phyloP scores from a whole-genome alignment of 345 rosid genomes.

The Adansonia digitata region DNA sequence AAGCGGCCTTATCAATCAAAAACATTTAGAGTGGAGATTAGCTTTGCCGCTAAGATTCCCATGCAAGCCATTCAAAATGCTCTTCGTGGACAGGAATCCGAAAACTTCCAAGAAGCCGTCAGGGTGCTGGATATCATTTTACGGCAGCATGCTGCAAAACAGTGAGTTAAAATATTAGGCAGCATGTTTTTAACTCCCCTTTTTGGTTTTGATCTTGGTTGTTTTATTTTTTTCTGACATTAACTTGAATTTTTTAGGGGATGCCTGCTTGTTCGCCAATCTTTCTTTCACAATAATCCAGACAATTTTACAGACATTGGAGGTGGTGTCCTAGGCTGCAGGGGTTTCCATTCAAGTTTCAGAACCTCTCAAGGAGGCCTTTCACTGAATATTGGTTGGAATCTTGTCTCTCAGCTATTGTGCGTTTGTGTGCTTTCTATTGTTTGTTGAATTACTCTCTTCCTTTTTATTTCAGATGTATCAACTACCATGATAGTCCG shows the following conservation, averaged over 20 bases:
- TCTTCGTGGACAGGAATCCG: conserved; percentile 71
- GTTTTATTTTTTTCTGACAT: not conserved
- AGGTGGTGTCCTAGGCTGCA: conserved; percentile 78
- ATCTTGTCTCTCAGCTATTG: not conserved
- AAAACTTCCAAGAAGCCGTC: conserved; percentile 66
- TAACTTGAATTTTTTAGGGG: conserved; percentile 47
- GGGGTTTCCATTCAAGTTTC: conserved; percentile 86
- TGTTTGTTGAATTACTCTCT: conserved; percentile 5
- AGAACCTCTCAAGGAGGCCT: conserved; percentile 81
- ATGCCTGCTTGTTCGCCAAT: conserved; percentile 91
- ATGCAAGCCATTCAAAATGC: conserved; percentile 84
- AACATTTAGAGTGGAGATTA: conserved; percentile 60
- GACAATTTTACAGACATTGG: conserved; percentile 65
- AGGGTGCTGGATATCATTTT: conserved; percentile 79
- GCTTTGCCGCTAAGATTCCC: conserved; percentile 76
- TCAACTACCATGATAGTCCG: conserved; percentile 85
- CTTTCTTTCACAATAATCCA: conserved; percentile 75
- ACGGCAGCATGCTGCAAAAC: conserved; percentile 83
- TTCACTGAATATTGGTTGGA: conserved; percentile 81
- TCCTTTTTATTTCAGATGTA: conserved; percentile 47
- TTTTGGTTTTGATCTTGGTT: not conserved
- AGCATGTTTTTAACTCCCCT: not conserved
- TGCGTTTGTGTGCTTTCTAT: not conserved
- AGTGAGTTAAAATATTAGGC: conserved; percentile 35
- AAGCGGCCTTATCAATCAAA: conserved; percentile 54